Evolutionary conservation across 306 rosid genomes (phyloP).

Genomic region (Biancaea sappan): DNA sequence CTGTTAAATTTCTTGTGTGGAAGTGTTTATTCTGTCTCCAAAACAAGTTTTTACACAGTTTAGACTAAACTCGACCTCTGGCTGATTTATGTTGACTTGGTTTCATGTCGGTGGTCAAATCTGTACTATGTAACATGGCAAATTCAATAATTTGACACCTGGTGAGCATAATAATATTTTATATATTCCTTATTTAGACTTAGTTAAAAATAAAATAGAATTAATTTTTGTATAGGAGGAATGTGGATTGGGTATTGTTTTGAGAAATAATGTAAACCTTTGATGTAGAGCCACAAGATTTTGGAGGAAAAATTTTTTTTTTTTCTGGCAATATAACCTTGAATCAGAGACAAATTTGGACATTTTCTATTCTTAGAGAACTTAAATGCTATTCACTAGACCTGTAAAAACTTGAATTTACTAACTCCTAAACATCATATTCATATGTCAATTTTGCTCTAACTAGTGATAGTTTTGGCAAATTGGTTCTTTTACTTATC

Average conservation of each 20-base stretch:
- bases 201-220: background rate
- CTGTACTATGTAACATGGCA: background rate
- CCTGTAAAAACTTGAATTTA: constrained; percentile 15
- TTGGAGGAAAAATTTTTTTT: background rate
- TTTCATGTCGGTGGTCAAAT: background rate
- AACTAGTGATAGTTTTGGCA: background rate
- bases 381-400: background rate
- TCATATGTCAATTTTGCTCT: constrained; percentile 27
- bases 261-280: background rate
- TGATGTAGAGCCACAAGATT: background rate
- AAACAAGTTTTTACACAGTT: background rate
- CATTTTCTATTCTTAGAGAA: background rate
- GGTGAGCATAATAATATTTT: constrained; percentile 11
- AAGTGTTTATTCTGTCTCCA: constrained; percentile 14
- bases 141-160: background rate
- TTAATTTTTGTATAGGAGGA: background rate
- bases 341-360: background rate
- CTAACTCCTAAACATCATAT: constrained; percentile 3
- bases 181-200: background rate
- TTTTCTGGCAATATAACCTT: background rate
- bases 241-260: background rate
- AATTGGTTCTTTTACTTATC: constrained; percentile 3
- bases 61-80: background rate
- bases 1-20: constrained; percentile 5
- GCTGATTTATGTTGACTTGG: background rate